Evolutionary conservation across 306 rosid genomes (phyloP), one percentile per base, ranked within the genome.

Genomic region (Mucuna pruriens): DNA sequence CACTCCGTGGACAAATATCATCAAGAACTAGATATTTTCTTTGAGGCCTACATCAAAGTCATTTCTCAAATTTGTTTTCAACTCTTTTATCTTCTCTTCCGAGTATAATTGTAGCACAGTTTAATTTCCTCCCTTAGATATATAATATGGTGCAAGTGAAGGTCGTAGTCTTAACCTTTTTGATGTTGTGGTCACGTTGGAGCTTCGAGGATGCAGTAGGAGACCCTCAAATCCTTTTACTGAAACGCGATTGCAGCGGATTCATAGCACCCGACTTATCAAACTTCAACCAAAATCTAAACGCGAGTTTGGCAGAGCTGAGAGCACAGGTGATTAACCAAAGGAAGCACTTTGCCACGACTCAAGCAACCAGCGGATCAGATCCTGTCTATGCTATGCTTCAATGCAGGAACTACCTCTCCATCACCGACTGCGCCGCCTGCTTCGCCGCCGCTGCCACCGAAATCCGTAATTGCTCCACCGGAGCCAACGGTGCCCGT

Each of bases 401-500:
- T 38, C 97, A 90, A 71, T 91, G 92, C 36, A 73, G 97, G 49
- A 82, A 88, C 67, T 90, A 88, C 73, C 90, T 91, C 65, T 88
- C 97, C 25, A 1, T 34, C 0, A 77, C 83, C 2, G 92, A 89
- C 67, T 88, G 97, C 6, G 9, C 75, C 1, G 64, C 91, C 13
- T 91, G 97, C 76, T 82, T 88, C 42, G 1, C 79, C 4, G 22
- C 66, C 11, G 91, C 93, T 1, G 84, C 68, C 46, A 17, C 84
- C 2, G 85, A 83, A 72, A 90, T 89, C 31, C 84, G 92, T 33
- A 89, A 86, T 46, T 89, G 93, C 87, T 91, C 90, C 6, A 83
- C 86, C 25, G 90, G 88, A 1, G 82, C 93, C 52, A 91, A 89
- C 64, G 96, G 96, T 22, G 96, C 87, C 5, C 93, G 96, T 2